A percentile compares a stretch with the other conserved stretches of the same genome.
Conservation (phyloP, 1,284 basidiomycete species). For the Leccinum pachyderme region DNA sequence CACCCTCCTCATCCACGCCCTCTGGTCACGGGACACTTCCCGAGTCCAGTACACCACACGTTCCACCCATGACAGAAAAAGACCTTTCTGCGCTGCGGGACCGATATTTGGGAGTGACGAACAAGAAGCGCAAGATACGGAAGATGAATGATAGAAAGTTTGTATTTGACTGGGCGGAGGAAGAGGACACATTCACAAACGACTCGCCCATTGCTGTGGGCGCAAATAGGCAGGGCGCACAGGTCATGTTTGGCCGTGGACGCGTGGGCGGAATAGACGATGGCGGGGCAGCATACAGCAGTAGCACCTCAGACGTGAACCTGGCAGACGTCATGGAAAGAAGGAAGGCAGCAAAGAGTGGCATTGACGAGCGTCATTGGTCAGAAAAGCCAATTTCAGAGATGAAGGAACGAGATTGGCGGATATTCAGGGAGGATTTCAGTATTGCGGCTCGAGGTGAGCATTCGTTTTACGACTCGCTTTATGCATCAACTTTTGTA, state of each 20-base stretch:
- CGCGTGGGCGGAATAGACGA: constrained; percentile 86
- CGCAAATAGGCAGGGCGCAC: constrained; percentile 71
- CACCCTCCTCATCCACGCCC: constrained; percentile 41
- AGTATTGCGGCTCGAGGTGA: constrained; percentile 87
- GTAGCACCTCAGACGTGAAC: constrained; percentile 40
- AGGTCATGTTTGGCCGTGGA: constrained; percentile 84
- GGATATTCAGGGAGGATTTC: constrained; percentile 99
- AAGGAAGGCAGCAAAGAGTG: constrained; percentile 76
- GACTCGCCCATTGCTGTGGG: constrained; percentile 65
- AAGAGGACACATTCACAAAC: constrained; percentile 83
- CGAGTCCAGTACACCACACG: constrained; percentile 47
- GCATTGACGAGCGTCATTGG: constrained; percentile 94
- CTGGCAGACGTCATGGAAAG: constrained; percentile 80
- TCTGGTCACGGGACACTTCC: constrained; percentile 28
- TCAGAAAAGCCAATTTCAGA: constrained; percentile 90
- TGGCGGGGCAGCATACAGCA: constrained; percentile 42
- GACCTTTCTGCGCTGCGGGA: constrained; percentile 80
- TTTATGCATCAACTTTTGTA: constrained; percentile 1
- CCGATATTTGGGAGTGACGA: constrained; percentile 87
- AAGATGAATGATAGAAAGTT: constrained; percentile 96
- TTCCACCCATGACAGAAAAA: constrained; percentile 69
- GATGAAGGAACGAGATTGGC: constrained; percentile 98
- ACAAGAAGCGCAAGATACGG: constrained; percentile 89
- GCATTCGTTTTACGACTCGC: constrained; percentile 13
- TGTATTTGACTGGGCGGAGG: constrained; percentile 97